Evolutionary conservation across 2,329 filamentous ascomycete species (phyloP).

Genomic region (Beauveria asiatica): DNA sequence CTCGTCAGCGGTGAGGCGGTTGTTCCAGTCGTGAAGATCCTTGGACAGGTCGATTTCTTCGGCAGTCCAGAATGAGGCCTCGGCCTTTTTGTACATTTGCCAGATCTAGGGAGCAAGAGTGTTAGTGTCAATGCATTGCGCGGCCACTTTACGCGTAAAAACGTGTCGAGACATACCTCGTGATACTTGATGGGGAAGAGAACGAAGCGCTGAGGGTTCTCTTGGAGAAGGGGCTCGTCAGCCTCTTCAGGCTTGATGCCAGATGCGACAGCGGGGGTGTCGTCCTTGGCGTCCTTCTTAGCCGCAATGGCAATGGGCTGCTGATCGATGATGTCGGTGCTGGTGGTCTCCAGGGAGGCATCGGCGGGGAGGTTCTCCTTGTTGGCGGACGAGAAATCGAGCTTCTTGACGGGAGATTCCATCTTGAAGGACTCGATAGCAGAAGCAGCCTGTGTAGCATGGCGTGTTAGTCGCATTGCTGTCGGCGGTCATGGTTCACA

Average conservation of each 20-base stretch:
- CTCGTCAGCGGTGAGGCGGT: constrained; percentile 92
- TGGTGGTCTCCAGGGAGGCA: constrained; percentile 41
- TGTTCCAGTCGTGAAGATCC: constrained; percentile 99
- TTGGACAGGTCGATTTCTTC: constrained; percentile 99
- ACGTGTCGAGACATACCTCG: constrained; percentile 64
- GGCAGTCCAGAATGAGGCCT: constrained; percentile 99
- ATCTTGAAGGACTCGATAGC: constrained; percentile 86
- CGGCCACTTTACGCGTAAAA: constrained; percentile 61
- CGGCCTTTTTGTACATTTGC: constrained; percentile 99
- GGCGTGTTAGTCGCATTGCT: constrained; percentile 23
- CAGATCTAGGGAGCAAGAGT: constrained; percentile 60
- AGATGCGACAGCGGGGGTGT: constrained; percentile 34
- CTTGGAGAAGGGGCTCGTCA: constrained; percentile 84
- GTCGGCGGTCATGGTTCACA: neutral
- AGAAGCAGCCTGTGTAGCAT: constrained; percentile 60
- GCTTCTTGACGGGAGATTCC: constrained; percentile 87
- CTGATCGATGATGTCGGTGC: constrained; percentile 44
- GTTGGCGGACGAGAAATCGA: constrained; percentile 62
- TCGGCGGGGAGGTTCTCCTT: constrained; percentile 68
- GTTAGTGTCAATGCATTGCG: constrained; percentile 29
- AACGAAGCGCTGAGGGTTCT: constrained; percentile 94
- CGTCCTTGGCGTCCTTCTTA: constrained; percentile 37
- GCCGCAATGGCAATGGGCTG: constrained; percentile 44
- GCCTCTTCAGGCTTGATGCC: constrained; percentile 60
- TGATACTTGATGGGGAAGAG: constrained; percentile 99